Percentiles rank a stretch among this genome's conserved stretches.
These are phyloP conservation scores for Crotalaria pallida DNA, from an alignment of 306 rosid genomes.

Conservation along the genomic window DNA sequence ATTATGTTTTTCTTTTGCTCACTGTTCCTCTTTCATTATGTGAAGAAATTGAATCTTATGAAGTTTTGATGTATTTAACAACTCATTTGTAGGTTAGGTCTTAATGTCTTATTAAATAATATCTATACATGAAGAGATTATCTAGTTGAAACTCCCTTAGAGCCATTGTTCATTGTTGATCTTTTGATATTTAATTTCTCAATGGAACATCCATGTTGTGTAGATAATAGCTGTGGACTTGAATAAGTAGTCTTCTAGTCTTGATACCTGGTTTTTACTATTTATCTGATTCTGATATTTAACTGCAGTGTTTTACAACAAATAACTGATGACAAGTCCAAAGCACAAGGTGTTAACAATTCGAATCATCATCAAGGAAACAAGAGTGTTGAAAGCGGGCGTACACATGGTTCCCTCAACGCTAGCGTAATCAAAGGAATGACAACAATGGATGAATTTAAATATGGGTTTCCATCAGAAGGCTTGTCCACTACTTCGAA, in stretches of 20 bases:
- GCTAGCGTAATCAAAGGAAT: constrained; percentile 45
- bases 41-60: not conserved
- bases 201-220: not conserved
- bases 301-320: constrained; percentile 37
- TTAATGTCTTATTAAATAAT: not conserved
- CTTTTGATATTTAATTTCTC: not conserved
- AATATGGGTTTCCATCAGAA: constrained; percentile 67
- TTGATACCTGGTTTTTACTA: not conserved
- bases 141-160: not conserved
- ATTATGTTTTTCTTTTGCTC: not conserved
- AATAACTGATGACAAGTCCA: constrained; percentile 36
- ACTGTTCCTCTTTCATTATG: not conserved
- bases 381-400: constrained; percentile 46
- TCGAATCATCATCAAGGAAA: constrained; percentile 44
- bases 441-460: constrained; percentile 58
- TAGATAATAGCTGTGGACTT: not conserved
- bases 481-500: constrained; percentile 62
- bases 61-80: not conserved
- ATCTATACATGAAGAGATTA: not conserved
- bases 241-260: not conserved
- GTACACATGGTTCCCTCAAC: constrained; percentile 26
- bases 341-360: constrained; percentile 45
- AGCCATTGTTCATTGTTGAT: not conserved
- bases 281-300: constrained; percentile 4
- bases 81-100: not conserved